Conservation (phyloP, 345 rosid species). For the Brassica rapa region DNA sequence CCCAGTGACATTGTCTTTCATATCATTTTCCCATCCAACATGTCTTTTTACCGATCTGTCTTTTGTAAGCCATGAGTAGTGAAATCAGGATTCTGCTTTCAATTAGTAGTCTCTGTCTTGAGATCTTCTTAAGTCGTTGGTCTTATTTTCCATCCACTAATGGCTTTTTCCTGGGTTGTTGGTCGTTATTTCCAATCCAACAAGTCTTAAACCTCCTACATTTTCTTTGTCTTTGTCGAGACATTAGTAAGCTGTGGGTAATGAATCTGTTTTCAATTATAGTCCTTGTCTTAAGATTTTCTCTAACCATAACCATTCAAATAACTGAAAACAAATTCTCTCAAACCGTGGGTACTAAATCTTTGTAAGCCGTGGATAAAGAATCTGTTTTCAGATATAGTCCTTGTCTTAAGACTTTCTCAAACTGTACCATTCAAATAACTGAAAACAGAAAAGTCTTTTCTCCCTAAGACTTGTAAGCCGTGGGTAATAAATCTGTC, state of each 20-base stretch:
- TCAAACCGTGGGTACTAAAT: too few relatives aligned
- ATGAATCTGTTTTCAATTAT: background rate
- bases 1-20: background rate
- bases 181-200: background rate
- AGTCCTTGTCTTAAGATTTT: background rate
- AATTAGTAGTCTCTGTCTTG: background rate
- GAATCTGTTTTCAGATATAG: background rate
- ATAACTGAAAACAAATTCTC: background rate
- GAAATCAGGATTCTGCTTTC: background rate
- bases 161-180: background rate
- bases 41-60: background rate
- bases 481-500: background rate
- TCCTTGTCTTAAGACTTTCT: background rate
- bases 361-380: background rate
- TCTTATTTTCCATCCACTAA: background rate
- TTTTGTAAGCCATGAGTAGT: background rate
- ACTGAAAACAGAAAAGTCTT: background rate
- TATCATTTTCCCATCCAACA: background rate
- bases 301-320: background rate
- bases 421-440: background rate
- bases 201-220: background rate
- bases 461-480: too few relatives aligned
- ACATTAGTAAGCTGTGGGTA: background rate
- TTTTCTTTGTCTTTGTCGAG: background rate
- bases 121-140: background rate